Conservation (phyloP, 495 filamentous ascomycete species). For the Mytilinidion resinicola region DNA sequence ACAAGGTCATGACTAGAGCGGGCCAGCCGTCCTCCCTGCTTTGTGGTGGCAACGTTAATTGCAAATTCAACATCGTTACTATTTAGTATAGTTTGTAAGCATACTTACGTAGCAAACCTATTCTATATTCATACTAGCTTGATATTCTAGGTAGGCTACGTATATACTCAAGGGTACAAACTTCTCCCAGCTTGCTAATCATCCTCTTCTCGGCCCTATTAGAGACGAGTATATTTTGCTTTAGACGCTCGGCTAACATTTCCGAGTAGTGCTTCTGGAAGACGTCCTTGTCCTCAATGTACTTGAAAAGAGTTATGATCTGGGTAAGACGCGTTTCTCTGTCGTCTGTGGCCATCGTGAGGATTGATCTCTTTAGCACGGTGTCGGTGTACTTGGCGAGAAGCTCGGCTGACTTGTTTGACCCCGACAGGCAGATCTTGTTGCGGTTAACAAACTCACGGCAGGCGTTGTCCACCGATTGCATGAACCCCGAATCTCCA, state of each 20-base stretch:
- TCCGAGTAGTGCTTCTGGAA: conserved; percentile 99
- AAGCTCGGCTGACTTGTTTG: conserved; percentile 87
- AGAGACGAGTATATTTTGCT: conserved; percentile 87
- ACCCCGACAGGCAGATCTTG: conserved; percentile 84
- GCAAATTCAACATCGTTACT: too few species aligned
- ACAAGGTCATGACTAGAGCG: too few species aligned
- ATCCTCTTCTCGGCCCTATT: conserved; percentile 97
- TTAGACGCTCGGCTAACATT: conserved; percentile 88
- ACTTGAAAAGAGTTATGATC: conserved; percentile 99
- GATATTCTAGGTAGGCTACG: conserved; percentile 99
- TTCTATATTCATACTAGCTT: too few species aligned
- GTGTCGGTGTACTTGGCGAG: conserved; percentile 95
- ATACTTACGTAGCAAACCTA: too few species aligned
- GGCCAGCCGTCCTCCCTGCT: too few species aligned
- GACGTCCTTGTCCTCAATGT: conserved; percentile 99
- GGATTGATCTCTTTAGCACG: conserved; percentile 80
- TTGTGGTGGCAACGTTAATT: too few species aligned
- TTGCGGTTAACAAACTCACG: conserved; percentile 98
- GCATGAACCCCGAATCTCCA: conserved; percentile 95
- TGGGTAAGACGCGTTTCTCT: conserved; percentile 82
- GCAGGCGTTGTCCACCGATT: conserved; percentile 94
- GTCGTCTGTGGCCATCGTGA: conserved; percentile 76
- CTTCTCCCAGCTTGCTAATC: conserved; percentile 98
- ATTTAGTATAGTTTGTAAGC: too few species aligned
- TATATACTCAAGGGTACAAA: conserved; percentile 97